Conservation (phyloP, 1,284 basidiomycete species). For the Leccinum variabile region DNA sequence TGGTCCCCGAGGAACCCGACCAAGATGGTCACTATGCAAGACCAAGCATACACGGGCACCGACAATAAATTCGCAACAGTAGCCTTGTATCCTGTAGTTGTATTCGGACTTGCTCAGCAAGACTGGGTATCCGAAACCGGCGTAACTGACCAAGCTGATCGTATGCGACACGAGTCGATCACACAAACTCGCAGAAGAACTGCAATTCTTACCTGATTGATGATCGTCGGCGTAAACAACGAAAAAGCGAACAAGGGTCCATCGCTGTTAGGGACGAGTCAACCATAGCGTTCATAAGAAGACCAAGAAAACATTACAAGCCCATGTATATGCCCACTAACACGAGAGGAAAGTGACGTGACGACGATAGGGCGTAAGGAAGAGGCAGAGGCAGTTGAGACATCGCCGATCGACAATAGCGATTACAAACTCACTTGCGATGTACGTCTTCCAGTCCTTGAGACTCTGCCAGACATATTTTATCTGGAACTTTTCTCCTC, state of each 20-base stretch:
- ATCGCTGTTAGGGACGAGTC: conserved; percentile 34
- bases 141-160: conserved; percentile 22
- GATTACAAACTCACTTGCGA: conserved; percentile 39
- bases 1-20: conserved; percentile 52
- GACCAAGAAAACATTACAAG: conserved; percentile 33
- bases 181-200: not conserved
- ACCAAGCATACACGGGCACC: conserved; percentile 52
- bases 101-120: not conserved
- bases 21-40: conserved; percentile 48
- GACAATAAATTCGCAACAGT: conserved; percentile 54
- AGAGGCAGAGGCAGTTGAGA: not conserved
- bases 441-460: conserved; percentile 53
- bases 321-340: conserved; percentile 51
- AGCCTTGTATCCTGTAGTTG: conserved; percentile 43
- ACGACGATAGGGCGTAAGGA: not conserved
- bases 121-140: not conserved
- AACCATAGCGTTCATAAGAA: not conserved
- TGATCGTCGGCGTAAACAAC: conserved; percentile 56
- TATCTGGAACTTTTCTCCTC: conserved; percentile 49
- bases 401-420: not conserved
- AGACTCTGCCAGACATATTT: conserved; percentile 49
- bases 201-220: conserved; percentile 40
- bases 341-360: not conserved
- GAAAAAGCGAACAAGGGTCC: conserved; percentile 56
- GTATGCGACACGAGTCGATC: not conserved